Evolutionary conservation across 495 filamentous ascomycete genomes (phyloP).

Genomic region (Annulohypoxylon maeteangense): DNA sequence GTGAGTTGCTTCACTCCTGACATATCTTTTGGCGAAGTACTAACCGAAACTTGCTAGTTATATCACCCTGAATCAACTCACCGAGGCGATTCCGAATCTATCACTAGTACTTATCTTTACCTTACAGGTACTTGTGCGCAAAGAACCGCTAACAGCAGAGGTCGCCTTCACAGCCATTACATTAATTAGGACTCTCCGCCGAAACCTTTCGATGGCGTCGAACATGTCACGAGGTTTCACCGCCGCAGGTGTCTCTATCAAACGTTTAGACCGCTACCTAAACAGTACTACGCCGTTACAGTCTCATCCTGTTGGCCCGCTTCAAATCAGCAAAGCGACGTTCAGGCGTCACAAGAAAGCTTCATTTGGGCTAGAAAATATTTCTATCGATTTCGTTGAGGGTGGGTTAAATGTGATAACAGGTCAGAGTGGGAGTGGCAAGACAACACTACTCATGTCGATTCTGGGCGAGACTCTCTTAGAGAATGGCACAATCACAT

Average conservation of each 20-base stretch:
- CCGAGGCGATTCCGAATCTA: slow-evolving; percentile 54
- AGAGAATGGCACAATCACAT: slow-evolving; percentile 55
- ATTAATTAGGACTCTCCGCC: slow-evolving; percentile 56
- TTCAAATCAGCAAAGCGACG: slow-evolving; percentile 53
- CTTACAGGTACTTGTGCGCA: slow-evolving; percentile 54
- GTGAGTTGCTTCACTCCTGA: slow-evolving; percentile 41
- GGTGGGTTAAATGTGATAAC: slow-evolving; percentile 63
- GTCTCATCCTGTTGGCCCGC: slow-evolving; percentile 55
- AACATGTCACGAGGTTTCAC: slow-evolving; percentile 53
- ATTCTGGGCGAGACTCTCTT: slow-evolving; percentile 70
- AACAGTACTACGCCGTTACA: slow-evolving; percentile 53
- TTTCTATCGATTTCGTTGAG: slow-evolving; percentile 62
- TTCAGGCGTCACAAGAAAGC: slow-evolving; percentile 59
- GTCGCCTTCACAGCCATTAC: slow-evolving; percentile 61
- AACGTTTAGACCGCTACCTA: slow-evolving; percentile 59
- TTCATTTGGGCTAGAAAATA: slow-evolving; percentile 57
- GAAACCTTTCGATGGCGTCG: slow-evolving; percentile 56
- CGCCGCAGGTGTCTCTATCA: slow-evolving; percentile 56
- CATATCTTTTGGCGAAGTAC: neutral
- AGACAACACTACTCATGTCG: slow-evolving; percentile 69
- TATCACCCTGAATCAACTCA: slow-evolving; percentile 47
- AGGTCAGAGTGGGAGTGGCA: slow-evolving; percentile 69
- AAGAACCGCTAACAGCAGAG: slow-evolving; percentile 56
- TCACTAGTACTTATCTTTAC: slow-evolving; percentile 59
- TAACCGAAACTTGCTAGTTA: slow-evolving; percentile 33